Conservation (phyloP, 345 rosid species). For the Boechera divaricarpa region DNA sequence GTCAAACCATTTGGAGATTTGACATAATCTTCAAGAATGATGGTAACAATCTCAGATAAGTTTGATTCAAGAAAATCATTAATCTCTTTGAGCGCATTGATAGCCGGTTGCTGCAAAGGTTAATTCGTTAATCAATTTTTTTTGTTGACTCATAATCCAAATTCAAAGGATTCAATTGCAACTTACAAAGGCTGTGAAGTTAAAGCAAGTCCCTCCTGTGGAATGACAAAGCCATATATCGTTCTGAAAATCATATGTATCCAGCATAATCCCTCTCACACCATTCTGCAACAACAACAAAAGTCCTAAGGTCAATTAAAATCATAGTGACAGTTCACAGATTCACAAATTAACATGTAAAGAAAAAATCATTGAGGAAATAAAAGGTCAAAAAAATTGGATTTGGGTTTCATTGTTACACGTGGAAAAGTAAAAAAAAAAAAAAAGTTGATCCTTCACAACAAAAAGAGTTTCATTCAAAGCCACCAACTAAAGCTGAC, state of each 20-base stretch:
- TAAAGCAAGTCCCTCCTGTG: constrained; percentile 64
- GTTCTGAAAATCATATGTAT: constrained; percentile 79
- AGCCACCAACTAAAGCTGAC: constrained; percentile 43
- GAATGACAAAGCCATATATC: constrained; percentile 97
- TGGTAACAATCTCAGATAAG: constrained; percentile 84
- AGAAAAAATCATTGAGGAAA: neutral
- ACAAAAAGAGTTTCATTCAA: neutral
- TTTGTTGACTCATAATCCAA: too few relatives aligned
- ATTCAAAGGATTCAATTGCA: neutral
- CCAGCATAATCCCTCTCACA: constrained; percentile 92
- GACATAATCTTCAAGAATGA: constrained; percentile 95
- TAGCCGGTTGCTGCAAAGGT: constrained; percentile 73
- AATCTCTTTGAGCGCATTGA: constrained; percentile 77
- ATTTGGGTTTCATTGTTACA: neutral
- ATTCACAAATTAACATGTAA: neutral
- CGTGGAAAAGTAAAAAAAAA: constrained; percentile 10
- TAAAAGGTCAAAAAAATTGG: constrained; percentile 2
- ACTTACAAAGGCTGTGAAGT: constrained; percentile 88
- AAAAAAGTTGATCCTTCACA: neutral
- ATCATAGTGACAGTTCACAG: neutral
- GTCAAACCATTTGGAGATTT: constrained; percentile 71
- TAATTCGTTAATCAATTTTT: neutral
- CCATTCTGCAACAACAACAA: constrained; percentile 67
- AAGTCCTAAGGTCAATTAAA: neutral
- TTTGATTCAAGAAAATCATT: constrained; percentile 67